Evolutionary conservation across 495 filamentous ascomycete genomes (phyloP).

Genomic region (Staphylotrichum tortipilum): DNA sequence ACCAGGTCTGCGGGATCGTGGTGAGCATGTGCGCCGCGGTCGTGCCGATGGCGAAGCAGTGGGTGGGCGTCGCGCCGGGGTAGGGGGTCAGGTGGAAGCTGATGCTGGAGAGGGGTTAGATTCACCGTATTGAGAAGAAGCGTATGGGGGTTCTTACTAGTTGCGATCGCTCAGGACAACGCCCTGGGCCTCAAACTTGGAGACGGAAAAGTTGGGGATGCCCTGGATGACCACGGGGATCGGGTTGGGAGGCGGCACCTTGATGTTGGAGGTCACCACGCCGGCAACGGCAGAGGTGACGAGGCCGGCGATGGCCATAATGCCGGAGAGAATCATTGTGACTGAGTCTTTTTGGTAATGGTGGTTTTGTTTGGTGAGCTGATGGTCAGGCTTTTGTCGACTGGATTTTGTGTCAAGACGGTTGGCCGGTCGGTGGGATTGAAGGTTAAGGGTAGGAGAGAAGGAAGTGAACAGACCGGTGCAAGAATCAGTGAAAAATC

Average conservation of each 20-base stretch:
- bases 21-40: constrained; percentile 8
- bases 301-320: neutral
- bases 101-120: constrained; percentile 11
- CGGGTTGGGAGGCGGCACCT: neutral
- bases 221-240: neutral
- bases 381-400: too few species aligned
- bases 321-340: neutral
- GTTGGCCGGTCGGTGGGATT: too few species aligned
- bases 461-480: too few species aligned
- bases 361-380: neutral
- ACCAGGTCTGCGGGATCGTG: constrained; percentile 13
- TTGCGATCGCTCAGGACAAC: constrained; percentile 18
- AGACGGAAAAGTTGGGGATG: constrained; percentile 16
- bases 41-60: constrained; percentile 20
- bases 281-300: neutral
- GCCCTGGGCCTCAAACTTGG: constrained; percentile 15
- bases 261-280: neutral
- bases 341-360: neutral
- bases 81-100: constrained; percentile 16
- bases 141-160: constrained; percentile 9
- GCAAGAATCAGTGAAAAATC: too few species aligned
- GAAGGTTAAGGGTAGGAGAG: too few species aligned
- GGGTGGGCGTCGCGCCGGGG: neutral
- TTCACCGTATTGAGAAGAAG: neutral
- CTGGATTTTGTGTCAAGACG: too few species aligned